A percentile compares a stretch with the other conserved stretches of the same genome.
phyloP scores from a whole-genome alignment of 768 basidiomycete genomes.

The Tephrocybe sp. region DNA sequence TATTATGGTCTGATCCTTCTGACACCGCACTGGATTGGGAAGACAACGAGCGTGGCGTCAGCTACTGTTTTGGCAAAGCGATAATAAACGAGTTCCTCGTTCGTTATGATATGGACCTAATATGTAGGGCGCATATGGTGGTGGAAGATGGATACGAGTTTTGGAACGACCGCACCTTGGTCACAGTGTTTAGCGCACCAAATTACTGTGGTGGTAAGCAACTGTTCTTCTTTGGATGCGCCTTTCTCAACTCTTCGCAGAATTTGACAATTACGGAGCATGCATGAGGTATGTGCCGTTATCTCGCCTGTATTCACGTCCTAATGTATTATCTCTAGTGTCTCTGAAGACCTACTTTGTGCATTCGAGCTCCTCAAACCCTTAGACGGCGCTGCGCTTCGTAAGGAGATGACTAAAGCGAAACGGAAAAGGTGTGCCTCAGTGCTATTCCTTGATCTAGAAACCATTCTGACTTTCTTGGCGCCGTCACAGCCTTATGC shows the following conservation, averaged over 20 bases:
- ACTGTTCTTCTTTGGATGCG: constrained; percentile 12
- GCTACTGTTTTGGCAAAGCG: constrained; percentile 97
- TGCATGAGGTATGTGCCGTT: constrained; percentile 74
- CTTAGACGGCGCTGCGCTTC: constrained; percentile 87
- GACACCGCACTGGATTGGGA: constrained; percentile 99
- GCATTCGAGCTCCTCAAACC: constrained; percentile 98
- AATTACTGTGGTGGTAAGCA: constrained; percentile 92
- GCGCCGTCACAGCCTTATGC: constrained; percentile 16
- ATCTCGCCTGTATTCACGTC: constrained; percentile 6
- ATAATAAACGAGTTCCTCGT: constrained; percentile 96
- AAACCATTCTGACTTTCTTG: background rate
- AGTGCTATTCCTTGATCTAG: background rate
- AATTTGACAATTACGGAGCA: constrained; percentile 94
- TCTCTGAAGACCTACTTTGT: constrained; percentile 95
- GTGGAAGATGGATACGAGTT: constrained; percentile 99
- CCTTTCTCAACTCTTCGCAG: constrained; percentile 34
- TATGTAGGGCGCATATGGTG: constrained; percentile 99
- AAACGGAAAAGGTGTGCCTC: constrained; percentile 82
- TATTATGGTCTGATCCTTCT: constrained; percentile 97
- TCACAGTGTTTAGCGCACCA: constrained; percentile 98
- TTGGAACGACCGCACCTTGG: constrained; percentile 97
- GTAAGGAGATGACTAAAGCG: constrained; percentile 98
- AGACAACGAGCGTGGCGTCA: constrained; percentile 98
- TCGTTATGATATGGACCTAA: constrained; percentile 97
- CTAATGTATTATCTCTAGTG: constrained; percentile 42